phyloP scores from a whole-genome alignment of 345 rosid species.

The Bruguiera parviflora region DNA sequence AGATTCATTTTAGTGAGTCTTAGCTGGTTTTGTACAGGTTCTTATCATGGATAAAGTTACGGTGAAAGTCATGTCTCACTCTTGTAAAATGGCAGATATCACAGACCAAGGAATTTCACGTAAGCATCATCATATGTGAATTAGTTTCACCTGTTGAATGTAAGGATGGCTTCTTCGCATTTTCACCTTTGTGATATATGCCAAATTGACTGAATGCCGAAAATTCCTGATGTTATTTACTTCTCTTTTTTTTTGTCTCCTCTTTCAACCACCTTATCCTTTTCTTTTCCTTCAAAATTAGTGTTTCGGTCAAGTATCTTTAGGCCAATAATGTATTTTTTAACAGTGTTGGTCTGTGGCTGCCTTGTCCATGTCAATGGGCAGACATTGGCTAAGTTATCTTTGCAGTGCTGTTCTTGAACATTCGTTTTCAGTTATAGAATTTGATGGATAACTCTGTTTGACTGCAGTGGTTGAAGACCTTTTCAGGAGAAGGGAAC shows the following conservation, averaged over 20 bases:
- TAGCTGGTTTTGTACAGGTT: conserved; percentile 41
- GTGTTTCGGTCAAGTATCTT: neutral
- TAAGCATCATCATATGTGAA: conserved; percentile 31
- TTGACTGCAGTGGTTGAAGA: conserved; percentile 85
- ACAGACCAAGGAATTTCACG: conserved; percentile 95
- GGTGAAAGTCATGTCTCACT: conserved; percentile 78
- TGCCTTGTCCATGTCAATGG: neutral
- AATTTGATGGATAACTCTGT: conserved; percentile 5
- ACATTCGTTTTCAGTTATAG: neutral
- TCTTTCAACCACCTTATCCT: neutral
- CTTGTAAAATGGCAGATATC: conserved; percentile 92
- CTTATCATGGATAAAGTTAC: conserved; percentile 93
- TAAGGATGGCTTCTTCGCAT: neutral
- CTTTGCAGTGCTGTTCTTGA: neutral
- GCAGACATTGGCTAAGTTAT: neutral
- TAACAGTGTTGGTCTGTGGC: neutral
- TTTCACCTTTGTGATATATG: neutral
- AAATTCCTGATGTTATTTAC: neutral
- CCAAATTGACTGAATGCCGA: neutral
- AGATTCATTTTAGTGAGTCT: conserved; percentile 1
- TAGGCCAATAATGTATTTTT: neutral
- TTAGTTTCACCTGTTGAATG: neutral
- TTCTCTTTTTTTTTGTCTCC: neutral
- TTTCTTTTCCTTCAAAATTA: neutral
- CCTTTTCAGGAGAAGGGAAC: conserved; percentile 86